Base-by-base conservation (phyloP, 2,329 filamentous ascomycete species). In the Colletotrichum truncatum region DNA sequence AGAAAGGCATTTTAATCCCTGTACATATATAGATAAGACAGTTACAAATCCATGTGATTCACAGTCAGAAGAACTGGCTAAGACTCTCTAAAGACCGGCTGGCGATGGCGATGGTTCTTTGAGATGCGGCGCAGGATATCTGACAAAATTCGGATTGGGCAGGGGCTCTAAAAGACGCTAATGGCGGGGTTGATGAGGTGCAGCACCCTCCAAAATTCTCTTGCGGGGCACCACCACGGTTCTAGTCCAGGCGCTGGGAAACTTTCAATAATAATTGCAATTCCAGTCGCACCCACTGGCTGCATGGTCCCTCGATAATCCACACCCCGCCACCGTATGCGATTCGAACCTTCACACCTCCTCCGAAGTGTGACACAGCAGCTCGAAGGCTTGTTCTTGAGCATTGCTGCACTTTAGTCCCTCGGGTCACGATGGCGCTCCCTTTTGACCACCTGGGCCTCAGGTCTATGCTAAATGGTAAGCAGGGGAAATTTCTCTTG, bases 101-200 rank as follows among this genome's bases (percentile, higher is more conserved):
- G n/a, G n/a, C n/a, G n/a, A n/a, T n/a, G n/a, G n/a, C 39, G 21
- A 21, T 43, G 39, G 21, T 43, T 43, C 18, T 25, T 45, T 21
- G 12, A 25, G 16, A 12, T 18, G 4, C 12, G 43, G 21, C 4
- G 25, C 21, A 48, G 16, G 43, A 21, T 48, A 25, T 48, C 23
- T 48, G 43, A 48, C 43, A 25, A 14, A 48, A 14, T n/a, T 38
- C 30, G 32, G 30, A 18, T 25, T 26, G 16, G 38, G 38, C 39
- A 34, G 39, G 52, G 36, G 21, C 8, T 14, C 41, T 11, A 25
- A n/a, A 49, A 62, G 58, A 54, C 57, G 58, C 58, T 66, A 66
- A 63, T 66, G 58, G 63, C 63, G 63, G 58, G 63, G 63, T 66
- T 28, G 34, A 51, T 32, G 49, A 65, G 58, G 49, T 65, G 58